A percentile compares a stretch with the other conserved stretches of the same genome.
phyloP scores from a whole-genome alignment of 2,329 filamentous ascomycete species.

The Dactylellina parvicollis region DNA sequence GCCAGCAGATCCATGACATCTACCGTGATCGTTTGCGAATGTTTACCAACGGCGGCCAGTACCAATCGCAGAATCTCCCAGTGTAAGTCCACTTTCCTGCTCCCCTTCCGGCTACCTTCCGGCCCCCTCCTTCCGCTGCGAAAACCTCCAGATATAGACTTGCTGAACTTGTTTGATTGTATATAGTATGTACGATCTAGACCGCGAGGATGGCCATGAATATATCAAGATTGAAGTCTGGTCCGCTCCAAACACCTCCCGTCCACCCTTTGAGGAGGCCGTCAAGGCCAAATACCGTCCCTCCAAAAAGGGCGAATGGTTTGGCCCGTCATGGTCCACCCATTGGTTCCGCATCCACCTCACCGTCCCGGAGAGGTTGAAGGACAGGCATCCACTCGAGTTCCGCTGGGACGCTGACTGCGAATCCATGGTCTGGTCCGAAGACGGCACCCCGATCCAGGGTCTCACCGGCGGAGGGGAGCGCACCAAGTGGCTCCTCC shows the following conservation, averaged over 20 bases:
- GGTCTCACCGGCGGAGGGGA: slow-evolving; percentile 91
- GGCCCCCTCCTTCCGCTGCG: slow-evolving; percentile 55
- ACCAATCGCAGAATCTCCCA: slow-evolving; percentile 76
- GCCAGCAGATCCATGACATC: slow-evolving; percentile 84
- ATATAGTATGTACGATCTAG: slow-evolving; percentile 49
- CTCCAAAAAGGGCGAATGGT: slow-evolving; percentile 78
- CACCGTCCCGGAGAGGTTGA: slow-evolving; percentile 77
- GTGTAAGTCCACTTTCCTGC: slow-evolving; percentile 67
- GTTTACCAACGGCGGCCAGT: slow-evolving; percentile 83
- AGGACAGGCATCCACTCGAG: slow-evolving; percentile 82
- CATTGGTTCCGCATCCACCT: slow-evolving; percentile 94
- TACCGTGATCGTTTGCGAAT: slow-evolving; percentile 84
- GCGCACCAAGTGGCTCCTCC: slow-evolving; percentile 89
- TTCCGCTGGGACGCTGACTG: slow-evolving; percentile 96
- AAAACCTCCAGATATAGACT: no score
- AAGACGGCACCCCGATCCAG: slow-evolving; percentile 88
- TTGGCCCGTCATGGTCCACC: slow-evolving; percentile 95
- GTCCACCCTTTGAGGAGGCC: slow-evolving; percentile 88
- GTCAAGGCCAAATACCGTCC: slow-evolving; percentile 74
- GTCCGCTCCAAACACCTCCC: slow-evolving; percentile 78
- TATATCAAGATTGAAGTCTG: slow-evolving; percentile 87
- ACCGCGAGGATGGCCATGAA: slow-evolving; percentile 71
- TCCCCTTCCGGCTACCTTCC: slow-evolving; percentile 2
- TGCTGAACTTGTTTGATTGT: not conserved
- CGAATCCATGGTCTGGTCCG: slow-evolving; percentile 92